Evolutionary conservation across 768 basidiomycete genomes (phyloP).

Genomic region (Agaricus sinodeliciosus): DNA sequence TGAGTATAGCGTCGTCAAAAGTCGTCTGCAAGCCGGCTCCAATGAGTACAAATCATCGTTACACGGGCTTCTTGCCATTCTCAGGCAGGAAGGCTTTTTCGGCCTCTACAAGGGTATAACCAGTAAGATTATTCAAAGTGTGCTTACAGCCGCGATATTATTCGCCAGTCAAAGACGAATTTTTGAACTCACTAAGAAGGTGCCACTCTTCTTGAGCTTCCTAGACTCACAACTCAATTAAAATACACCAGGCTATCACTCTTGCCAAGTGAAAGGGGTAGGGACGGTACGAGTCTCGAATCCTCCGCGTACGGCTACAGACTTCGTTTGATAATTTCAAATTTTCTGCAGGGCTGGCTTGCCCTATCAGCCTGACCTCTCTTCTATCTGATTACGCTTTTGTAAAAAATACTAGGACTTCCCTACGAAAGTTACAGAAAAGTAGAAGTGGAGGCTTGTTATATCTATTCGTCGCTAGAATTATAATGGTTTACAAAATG

Average conservation of each 20-base stretch:
- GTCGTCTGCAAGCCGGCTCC: constrained; percentile 71
- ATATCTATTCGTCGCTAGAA: too few species aligned
- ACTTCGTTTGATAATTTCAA: too few species aligned
- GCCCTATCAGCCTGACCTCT: neutral
- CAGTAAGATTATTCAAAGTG: constrained; percentile 87
- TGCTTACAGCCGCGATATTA: constrained; percentile 89
- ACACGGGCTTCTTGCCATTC: constrained; percentile 71
- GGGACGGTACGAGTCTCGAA: neutral
- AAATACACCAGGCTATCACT: constrained; percentile 4
- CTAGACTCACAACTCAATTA: neutral
- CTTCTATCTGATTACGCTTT: too few species aligned
- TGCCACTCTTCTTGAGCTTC: constrained; percentile 13
- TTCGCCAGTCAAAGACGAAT: constrained; percentile 86
- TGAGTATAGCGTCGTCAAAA: constrained; percentile 58
- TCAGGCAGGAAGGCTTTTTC: constrained; percentile 70
- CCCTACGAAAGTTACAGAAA: too few species aligned
- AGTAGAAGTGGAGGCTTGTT: too few species aligned
- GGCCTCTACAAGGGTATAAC: constrained; percentile 85
- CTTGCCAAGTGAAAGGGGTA: constrained; percentile 6
- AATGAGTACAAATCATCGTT: constrained; percentile 70
- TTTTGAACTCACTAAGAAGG: constrained; percentile 62
- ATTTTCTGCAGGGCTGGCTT: neutral
- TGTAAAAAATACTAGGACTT: too few species aligned
- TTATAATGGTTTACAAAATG: too few species aligned
- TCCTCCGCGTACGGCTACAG: neutral